Conservation (phyloP, 495 filamentous ascomycete genomes). For the Neurospora sp. region DNA sequence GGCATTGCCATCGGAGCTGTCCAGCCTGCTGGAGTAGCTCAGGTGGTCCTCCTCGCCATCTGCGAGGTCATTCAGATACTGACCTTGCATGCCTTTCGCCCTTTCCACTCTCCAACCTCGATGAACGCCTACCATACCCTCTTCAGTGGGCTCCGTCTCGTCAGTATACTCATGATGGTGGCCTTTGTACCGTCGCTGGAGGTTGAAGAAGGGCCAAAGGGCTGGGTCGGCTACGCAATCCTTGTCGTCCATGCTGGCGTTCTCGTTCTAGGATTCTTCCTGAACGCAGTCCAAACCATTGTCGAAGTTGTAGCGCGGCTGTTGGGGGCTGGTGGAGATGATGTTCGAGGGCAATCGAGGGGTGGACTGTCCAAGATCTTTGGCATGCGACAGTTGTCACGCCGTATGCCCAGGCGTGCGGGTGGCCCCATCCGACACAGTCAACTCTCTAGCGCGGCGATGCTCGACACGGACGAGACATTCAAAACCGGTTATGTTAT, state of each 20-base stretch:
- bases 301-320: slow-evolving; percentile 77
- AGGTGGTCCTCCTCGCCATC: slow-evolving; percentile 81
- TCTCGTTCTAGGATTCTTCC: slow-evolving; percentile 84
- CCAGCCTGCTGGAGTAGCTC: slow-evolving; percentile 85
- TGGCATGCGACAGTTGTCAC: slow-evolving; percentile 84
- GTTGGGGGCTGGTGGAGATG: slow-evolving; percentile 68
- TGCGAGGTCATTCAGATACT: slow-evolving; percentile 90
- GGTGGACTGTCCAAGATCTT: slow-evolving; percentile 88
- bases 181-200: slow-evolving; percentile 77
- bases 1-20: slow-evolving; percentile 85
- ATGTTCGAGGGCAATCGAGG: slow-evolving; percentile 58
- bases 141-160: slow-evolving; percentile 67
- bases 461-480: slow-evolving; percentile 56
- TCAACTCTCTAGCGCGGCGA: slow-evolving; percentile 69
- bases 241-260: slow-evolving; percentile 78
- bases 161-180: slow-evolving; percentile 73
- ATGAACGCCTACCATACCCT: slow-evolving; percentile 94
- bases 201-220: slow-evolving; percentile 64
- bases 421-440: slow-evolving; percentile 54
- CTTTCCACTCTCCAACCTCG: slow-evolving; percentile 84
- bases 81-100: slow-evolving; percentile 78
- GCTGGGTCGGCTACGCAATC: slow-evolving; percentile 93
- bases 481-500: slow-evolving; percentile 53
- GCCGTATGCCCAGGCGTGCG: slow-evolving; percentile 53
- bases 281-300: slow-evolving; percentile 83